Evolutionary conservation across 2,329 filamentous ascomycete species (phyloP), one percentile per base, ranked within the genome.

Genomic region (Ramularia endophylla): DNA sequence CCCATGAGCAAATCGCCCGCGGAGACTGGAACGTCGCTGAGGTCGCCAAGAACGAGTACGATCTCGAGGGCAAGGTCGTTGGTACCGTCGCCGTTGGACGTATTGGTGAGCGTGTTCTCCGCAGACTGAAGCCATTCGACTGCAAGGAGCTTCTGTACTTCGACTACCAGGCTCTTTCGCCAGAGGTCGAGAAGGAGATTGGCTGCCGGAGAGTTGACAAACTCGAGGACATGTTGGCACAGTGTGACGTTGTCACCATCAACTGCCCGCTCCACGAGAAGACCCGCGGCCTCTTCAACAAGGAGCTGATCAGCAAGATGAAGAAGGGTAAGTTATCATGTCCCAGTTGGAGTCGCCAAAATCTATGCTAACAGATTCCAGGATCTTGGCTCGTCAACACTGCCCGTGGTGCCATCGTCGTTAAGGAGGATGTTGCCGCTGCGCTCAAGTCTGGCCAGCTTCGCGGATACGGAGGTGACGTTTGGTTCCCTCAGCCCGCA

Each of bases 71-170:
- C 76, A 98, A 98, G 81, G 86, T 94, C 36, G 92, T 98, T 57
- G 92, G 92, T 61, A 98, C 92, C 64, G 92, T 98, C 45, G 92
- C 86, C 61, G 89, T 97, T 50, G 92, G 92, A 67, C 87, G 92
- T 66, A 98, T 98, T 60, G 92, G 92, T 61, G 89, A 97, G 81
- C 89, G 92, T 71, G 92, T 98, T 44, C 81, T 98, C 58, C 85
- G 90, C 68, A 83, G 92, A 55, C 83, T 98, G 61, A 94, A 94
- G 81, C 75, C 89, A 55, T 98, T 98, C 65, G 90, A 95, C 77
- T 98, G 92, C 87, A 95, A 95, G 83, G 90, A 97, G 78, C 80
- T 98, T 37, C 80, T 97, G 52, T 98, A 98, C 85, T 97, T 86
- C 67, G 92, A 98, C 75, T 98, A 98, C 84, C 92, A 98, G 78